Evolutionary conservation across 305 asterid genomes (phyloP).

Genomic region (Coffea humblotiana): DNA sequence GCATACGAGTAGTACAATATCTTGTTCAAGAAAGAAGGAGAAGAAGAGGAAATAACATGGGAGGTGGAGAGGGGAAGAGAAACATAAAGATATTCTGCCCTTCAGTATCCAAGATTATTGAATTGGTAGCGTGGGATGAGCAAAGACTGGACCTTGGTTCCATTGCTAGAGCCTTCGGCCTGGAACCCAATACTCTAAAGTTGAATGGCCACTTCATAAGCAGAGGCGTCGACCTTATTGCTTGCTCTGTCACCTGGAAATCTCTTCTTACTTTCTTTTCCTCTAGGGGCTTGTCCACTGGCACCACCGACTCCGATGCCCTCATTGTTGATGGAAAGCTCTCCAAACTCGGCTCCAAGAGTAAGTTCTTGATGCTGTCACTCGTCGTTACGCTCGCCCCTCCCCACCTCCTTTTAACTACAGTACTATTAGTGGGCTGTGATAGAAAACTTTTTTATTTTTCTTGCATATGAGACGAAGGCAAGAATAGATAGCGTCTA

Average conservation of each 20-base stretch:
- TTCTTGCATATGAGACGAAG: background rate
- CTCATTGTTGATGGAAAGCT: conserved; percentile 66
- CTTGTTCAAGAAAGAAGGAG: background rate
- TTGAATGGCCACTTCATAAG: conserved; percentile 83
- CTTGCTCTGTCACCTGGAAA: conserved; percentile 83
- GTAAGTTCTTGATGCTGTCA: conserved; percentile 28
- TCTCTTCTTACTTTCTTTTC: conserved; percentile 76
- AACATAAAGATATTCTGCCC: conserved; percentile 53
- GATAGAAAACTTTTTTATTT: background rate
- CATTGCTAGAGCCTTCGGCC: conserved; percentile 67
- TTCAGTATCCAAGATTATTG: conserved; percentile 42
- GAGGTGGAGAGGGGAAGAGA: conserved; percentile 38
- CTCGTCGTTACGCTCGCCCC: background rate
- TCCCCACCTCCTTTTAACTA: background rate
- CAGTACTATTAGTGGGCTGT: background rate
- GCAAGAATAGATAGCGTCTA: background rate
- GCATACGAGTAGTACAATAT: background rate
- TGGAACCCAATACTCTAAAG: conserved; percentile 65
- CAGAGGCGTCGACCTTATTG: conserved; percentile 66
- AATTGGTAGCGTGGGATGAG: conserved; percentile 49
- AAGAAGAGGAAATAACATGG: conserved; percentile 27
- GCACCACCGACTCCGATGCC: conserved; percentile 50
- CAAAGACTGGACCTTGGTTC: conserved; percentile 74
- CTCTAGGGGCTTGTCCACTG: conserved; percentile 65
- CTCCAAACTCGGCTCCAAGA: conserved; percentile 54